These are phyloP conservation scores for Solanum appendiculatum DNA, from an alignment of 257 asterid genomes.

Conservation along the genomic window DNA sequence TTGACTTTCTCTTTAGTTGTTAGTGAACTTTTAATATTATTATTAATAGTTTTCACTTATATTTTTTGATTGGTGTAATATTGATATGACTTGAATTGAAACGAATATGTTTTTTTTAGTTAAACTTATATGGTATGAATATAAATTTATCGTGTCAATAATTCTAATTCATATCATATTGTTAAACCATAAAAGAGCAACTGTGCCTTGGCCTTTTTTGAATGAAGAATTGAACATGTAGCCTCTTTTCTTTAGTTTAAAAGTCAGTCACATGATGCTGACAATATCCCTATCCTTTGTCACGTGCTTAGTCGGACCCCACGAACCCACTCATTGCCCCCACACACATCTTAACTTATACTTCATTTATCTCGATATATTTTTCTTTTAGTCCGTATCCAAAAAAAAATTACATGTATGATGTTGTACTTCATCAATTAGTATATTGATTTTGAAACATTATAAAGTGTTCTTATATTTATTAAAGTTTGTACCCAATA, in stretches of 20 bases:
- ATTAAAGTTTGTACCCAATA: background rate
- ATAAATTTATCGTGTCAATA: background rate
- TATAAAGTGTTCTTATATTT: background rate
- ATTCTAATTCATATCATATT: background rate
- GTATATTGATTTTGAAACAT: no score
- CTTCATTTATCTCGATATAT: background rate
- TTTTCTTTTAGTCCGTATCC: no score
- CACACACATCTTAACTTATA: background rate
- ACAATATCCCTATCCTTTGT: slow-evolving; percentile 52
- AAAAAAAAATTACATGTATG: no score
- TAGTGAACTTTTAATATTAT: background rate
- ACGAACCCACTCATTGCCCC: slow-evolving; percentile 11
- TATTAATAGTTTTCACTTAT: background rate
- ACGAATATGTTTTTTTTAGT: background rate
- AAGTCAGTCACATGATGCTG: slow-evolving; percentile 68
- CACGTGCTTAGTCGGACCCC: slow-evolving; percentile 86
- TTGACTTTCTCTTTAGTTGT: no score
- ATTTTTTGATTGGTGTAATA: background rate
- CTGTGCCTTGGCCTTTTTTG: background rate
- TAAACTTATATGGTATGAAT: background rate
- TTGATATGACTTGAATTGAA: background rate
- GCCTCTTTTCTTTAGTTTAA: background rate
- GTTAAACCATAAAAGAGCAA: background rate
- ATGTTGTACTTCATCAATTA: no score
- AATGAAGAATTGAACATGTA: background rate